Conservation (phyloP, 2,329 filamentous ascomycete genomes). For the Aphanocladium album region DNA sequence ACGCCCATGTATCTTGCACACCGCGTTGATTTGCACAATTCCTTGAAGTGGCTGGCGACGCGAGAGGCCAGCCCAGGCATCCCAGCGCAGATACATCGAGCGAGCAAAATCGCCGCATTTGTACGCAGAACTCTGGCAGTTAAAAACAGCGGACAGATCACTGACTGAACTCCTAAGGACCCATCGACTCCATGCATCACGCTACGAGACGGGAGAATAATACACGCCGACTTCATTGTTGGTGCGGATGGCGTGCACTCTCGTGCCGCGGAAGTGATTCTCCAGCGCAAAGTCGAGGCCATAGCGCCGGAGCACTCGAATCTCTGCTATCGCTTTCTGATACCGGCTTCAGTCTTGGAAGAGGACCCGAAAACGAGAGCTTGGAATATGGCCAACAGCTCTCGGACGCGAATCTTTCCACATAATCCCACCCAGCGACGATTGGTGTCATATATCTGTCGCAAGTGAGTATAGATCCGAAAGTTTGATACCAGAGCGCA, state of each 20-base stretch:
- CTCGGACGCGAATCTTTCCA: constrained; percentile 21
- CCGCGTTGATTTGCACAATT: constrained; percentile 36
- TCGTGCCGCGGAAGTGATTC: constrained; percentile 23
- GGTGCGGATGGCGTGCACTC: constrained; percentile 42
- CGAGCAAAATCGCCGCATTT: constrained; percentile 17
- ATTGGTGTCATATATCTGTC: constrained; percentile 30
- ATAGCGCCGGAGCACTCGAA: constrained; percentile 25
- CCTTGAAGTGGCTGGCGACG: constrained; percentile 30
- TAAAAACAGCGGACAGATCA: too few species aligned
- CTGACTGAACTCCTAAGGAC: constrained; percentile 16
- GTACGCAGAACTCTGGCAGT: background rate
- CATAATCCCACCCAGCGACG: constrained; percentile 21
- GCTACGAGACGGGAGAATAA: constrained; percentile 24
- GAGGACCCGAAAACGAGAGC: constrained; percentile 26
- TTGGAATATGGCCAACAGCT: constrained; percentile 25
- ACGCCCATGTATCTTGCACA: constrained; percentile 32
- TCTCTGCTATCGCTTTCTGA: constrained; percentile 32
- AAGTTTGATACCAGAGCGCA: background rate
- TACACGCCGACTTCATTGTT: constrained; percentile 21
- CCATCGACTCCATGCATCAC: constrained; percentile 23
- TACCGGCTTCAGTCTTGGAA: constrained; percentile 24
- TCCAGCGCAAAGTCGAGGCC: constrained; percentile 23
- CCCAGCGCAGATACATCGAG: constrained; percentile 23
- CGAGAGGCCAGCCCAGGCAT: constrained; percentile 20
- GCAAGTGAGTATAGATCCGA: constrained; percentile 20